These are phyloP conservation scores for Farysia itapuensis DNA, from an alignment of 1,284 basidiomycete species.

Conservation along the genomic window DNA sequence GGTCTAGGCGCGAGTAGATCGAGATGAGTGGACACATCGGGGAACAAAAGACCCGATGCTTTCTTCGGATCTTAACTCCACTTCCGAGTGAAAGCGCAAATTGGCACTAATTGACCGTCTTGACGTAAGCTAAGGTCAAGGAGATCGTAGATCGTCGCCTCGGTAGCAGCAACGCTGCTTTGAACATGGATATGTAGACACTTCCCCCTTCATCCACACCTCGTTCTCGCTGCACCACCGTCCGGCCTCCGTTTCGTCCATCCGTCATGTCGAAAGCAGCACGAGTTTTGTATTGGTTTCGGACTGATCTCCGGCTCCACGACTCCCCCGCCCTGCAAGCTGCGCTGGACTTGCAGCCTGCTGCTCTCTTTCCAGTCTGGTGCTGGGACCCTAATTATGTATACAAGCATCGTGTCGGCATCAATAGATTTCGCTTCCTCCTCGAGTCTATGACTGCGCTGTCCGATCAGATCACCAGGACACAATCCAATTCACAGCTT, in stretches of 20 bases:
- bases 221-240: too few species aligned
- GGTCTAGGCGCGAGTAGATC: too few species aligned
- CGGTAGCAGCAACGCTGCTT: too few species aligned
- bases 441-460: constrained; percentile 62
- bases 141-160: too few species aligned
- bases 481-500: constrained; percentile 62
- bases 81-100: too few species aligned
- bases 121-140: too few species aligned
- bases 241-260: not conserved
- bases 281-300: constrained; percentile 64
- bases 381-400: constrained; percentile 61
- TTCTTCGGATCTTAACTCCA: too few species aligned
- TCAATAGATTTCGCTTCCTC: constrained; percentile 64
- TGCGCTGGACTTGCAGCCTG: constrained; percentile 61
- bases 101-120: too few species aligned
- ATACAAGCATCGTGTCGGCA: constrained; percentile 63
- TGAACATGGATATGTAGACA: too few species aligned
- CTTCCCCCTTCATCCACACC: too few species aligned
- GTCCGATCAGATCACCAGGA: constrained; percentile 59
- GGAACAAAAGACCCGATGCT: too few species aligned
- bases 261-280: constrained; percentile 26
- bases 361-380: constrained; percentile 62
- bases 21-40: too few species aligned
- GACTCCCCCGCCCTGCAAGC: constrained; percentile 64
- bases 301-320: constrained; percentile 64